These are phyloP conservation scores for Paraurostyla sp. DNA, from an alignment of 73 alveolate species.

Conservation along the genomic window DNA sequence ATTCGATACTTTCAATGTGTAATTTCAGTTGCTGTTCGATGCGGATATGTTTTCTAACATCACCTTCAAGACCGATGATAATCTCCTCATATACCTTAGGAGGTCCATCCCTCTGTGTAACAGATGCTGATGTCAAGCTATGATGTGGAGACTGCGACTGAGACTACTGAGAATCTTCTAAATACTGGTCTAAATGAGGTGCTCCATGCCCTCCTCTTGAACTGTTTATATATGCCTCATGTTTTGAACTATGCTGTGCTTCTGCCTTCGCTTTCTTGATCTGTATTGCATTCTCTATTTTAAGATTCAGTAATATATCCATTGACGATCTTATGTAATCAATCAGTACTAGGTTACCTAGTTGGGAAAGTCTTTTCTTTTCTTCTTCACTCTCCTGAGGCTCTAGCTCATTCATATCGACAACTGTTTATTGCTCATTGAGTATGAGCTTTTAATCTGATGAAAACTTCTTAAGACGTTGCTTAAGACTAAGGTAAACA, in stretches of 20 bases:
- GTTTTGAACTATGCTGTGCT: background rate
- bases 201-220: constrained; percentile 40
- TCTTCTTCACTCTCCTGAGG: constrained; percentile 56
- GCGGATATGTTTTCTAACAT: constrained; percentile 90
- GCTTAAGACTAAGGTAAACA: background rate
- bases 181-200: background rate
- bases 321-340: constrained; percentile 55
- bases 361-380: constrained; percentile 1
- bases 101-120: constrained; percentile 52
- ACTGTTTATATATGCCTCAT: constrained; percentile 45
- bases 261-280: background rate
- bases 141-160: too few species aligned
- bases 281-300: constrained; percentile 6
- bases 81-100: constrained; percentile 90
- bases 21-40: constrained; percentile 93
- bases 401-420: too few species aligned
- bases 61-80: constrained; percentile 89
- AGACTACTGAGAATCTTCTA: background rate
- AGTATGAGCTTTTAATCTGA: background rate
- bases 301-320: constrained; percentile 47
- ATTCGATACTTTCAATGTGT: constrained; percentile 85
- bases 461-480: background rate
- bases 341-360: constrained; percentile 7
- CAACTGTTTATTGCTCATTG: too few species aligned
- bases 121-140: too few species aligned